Conservation (phyloP, 1,139 yeast species). For the Debaryomyces psychrophilus region DNA sequence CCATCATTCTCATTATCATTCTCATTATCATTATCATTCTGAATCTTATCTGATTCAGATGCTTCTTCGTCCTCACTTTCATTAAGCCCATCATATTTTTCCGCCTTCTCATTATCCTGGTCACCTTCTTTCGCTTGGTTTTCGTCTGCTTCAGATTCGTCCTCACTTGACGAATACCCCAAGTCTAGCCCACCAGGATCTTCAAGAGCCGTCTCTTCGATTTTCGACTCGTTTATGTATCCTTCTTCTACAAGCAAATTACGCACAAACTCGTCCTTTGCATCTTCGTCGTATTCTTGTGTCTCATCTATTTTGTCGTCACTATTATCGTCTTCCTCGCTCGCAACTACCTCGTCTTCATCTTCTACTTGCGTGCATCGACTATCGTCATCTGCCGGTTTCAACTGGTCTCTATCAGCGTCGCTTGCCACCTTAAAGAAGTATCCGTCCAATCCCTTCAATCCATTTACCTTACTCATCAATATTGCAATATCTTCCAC, state of each 20-base stretch:
- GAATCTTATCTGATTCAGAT: conserved; percentile 13
- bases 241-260: conserved; percentile 27
- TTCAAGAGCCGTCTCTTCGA: not conserved
- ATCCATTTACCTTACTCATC: conserved; percentile 37
- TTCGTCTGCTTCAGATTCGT: conserved; percentile 7
- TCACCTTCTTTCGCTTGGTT: not conserved
- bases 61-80: conserved; percentile 7
- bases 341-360: conserved; percentile 9
- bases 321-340: conserved; percentile 11
- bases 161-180: conserved; percentile 18
- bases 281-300: conserved; percentile 12
- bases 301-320: conserved; percentile 9
- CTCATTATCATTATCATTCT: conserved; percentile 15
- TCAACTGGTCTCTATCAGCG: conserved; percentile 10
- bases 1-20: conserved; percentile 10
- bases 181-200: conserved; percentile 6
- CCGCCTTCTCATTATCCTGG: conserved; percentile 4
- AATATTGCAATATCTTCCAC: conserved; percentile 36
- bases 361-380: conserved; percentile 2
- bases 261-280: conserved; percentile 19
- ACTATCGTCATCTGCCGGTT: conserved; percentile 2
- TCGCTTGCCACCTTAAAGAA: not conserved
- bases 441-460: conserved; percentile 17
- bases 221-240: conserved; percentile 13
- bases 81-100: not conserved